Evolutionary conservation across 2,329 filamentous ascomycete species (phyloP).

Genomic region (Cladosporium sp.): DNA sequence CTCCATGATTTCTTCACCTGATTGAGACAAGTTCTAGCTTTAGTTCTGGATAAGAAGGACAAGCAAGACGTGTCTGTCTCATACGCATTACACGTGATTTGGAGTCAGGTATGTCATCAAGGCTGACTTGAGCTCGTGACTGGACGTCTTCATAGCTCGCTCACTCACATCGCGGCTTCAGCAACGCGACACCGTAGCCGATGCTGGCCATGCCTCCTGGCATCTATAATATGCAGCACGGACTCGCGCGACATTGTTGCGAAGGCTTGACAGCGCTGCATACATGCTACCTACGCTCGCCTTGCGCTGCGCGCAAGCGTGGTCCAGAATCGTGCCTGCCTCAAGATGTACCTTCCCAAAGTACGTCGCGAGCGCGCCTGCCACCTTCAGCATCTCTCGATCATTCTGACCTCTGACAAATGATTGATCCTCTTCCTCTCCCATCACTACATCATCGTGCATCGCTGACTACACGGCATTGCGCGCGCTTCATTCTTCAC

Average conservation of each 20-base stretch:
- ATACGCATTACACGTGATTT: neutral
- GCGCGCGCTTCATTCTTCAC: slow-evolving; percentile 16
- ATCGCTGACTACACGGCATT: neutral
- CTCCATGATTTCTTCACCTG: neutral
- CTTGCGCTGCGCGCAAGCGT: neutral
- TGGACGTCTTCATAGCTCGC: neutral
- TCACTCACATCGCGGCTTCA: neutral
- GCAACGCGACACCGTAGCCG: neutral
- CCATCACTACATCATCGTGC: neutral
- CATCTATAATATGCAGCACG: neutral
- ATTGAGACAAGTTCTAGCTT: neutral
- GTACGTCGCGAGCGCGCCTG: neutral
- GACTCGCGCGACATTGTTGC: neutral
- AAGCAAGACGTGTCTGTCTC: neutral
- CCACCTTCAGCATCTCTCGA: neutral
- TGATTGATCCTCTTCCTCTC: neutral
- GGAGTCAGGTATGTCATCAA: neutral
- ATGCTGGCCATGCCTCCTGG: neutral
- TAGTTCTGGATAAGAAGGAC: neutral
- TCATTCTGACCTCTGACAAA: neutral
- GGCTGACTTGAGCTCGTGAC: neutral
- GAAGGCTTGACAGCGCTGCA: neutral
- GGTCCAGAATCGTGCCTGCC: slow-evolving; percentile 2
- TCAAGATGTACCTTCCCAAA: slow-evolving; percentile 6
- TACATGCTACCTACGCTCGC: neutral